These are phyloP conservation scores for Sarcomyxa edulis DNA, from an alignment of 768 basidiomycete genomes.

Conservation along the genomic window DNA sequence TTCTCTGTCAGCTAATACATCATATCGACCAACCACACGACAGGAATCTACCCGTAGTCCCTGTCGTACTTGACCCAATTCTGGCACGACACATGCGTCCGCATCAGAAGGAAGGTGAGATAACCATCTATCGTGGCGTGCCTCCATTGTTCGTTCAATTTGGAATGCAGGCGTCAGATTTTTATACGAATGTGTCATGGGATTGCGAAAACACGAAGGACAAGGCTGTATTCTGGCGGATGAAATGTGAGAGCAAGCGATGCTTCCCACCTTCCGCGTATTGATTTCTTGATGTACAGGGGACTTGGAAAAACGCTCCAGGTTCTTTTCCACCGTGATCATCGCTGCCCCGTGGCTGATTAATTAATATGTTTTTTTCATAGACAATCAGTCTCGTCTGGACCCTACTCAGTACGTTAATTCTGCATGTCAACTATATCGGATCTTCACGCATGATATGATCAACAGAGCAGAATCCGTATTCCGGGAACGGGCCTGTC, in stretches of 20 bases:
- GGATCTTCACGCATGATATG: neutral
- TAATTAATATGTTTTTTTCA: constrained; percentile 5
- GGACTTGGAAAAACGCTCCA: constrained; percentile 96
- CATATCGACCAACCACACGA: constrained; percentile 6
- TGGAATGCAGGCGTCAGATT: constrained; percentile 63
- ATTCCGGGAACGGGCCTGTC: constrained; percentile 45
- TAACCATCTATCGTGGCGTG: constrained; percentile 1
- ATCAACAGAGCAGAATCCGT: constrained; percentile 75
- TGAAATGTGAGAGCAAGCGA: constrained; percentile 61
- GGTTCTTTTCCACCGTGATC: constrained; percentile 26
- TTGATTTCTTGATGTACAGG: constrained; percentile 31
- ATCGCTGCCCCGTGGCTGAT: neutral
- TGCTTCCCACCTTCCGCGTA: constrained; percentile 2
- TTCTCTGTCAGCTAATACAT: constrained; percentile 1
- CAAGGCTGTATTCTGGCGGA: constrained; percentile 96
- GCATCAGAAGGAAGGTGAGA: constrained; percentile 83
- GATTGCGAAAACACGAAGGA: constrained; percentile 83
- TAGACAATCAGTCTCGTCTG: constrained; percentile 90
- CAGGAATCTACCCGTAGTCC: constrained; percentile 61
- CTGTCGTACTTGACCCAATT: constrained; percentile 90
- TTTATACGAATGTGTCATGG: constrained; percentile 96
- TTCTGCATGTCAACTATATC: neutral
- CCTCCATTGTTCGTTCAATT: constrained; percentile 4
- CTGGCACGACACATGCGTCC: constrained; percentile 70
- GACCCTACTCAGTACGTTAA: constrained; percentile 78